Conservation (phyloP, 192 early-diverging fungal genomes). For the Umbelopsis ramanniana region DNA sequence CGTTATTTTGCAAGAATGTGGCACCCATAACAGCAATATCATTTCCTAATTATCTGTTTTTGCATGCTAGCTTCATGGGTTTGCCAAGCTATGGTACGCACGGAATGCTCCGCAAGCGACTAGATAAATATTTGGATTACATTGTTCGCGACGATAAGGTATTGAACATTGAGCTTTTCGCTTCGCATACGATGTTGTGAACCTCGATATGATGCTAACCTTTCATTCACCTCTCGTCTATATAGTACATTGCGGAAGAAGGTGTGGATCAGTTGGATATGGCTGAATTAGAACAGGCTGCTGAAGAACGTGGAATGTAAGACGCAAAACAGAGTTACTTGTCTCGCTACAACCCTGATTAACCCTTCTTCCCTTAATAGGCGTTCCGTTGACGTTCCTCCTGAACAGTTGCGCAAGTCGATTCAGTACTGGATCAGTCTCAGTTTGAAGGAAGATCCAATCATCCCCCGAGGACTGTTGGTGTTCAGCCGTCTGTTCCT, state of each 20-base stretch:
- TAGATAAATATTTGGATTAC: conserved; percentile 48
- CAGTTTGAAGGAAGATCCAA: conserved; percentile 34
- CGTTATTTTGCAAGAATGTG: not conserved
- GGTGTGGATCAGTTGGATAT: conserved; percentile 44
- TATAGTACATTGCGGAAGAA: conserved; percentile 46
- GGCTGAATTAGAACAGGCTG: conserved; percentile 47
- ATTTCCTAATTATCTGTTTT: not conserved
- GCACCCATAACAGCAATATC: not conserved
- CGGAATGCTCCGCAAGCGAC: conserved; percentile 48
- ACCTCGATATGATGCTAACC: not conserved
- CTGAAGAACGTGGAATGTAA: conserved; percentile 60
- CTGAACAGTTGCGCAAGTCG: conserved; percentile 45
- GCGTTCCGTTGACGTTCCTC: conserved; percentile 46
- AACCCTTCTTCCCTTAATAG: not conserved
- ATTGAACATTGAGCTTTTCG: not conserved
- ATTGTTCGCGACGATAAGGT: conserved; percentile 50
- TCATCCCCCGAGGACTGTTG: conserved; percentile 42
- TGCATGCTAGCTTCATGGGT: conserved; percentile 50
- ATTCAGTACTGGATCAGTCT: conserved; percentile 52
- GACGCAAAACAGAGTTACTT: not conserved
- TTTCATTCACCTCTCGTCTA: not conserved
- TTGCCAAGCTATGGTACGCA: conserved; percentile 49
- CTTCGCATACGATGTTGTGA: not conserved
- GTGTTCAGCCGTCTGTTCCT: conserved; percentile 60
- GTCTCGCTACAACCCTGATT: too few relatives aligned